Base-by-base conservation (phyloP, 2,329 filamentous ascomycete species). In the Chrysoporthe cubensis region DNA sequence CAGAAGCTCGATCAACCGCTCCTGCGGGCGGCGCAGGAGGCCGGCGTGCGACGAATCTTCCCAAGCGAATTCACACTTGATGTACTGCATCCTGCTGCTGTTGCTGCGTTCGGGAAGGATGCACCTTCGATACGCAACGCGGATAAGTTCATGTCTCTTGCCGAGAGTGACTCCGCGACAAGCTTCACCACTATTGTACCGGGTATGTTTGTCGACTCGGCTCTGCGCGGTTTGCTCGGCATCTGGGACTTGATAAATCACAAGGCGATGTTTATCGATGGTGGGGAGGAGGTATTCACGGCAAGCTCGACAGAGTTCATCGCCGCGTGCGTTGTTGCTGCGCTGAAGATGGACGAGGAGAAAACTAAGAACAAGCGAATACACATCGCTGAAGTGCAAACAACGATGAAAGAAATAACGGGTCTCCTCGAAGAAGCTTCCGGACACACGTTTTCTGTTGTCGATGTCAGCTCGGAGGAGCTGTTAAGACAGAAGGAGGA, bases 41-140 rank as follows among this genome's bases (percentile, higher is more conserved):
- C 59, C 26, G 43, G 59, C 32, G 59, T 62, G 4, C 59, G 59
- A 14, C 26, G 59, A 6, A 48, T 62, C 3, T 62, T 62, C 44
- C 59, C 59, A 14, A 62, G 59, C 59, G 59, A 62, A n/a, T 62
- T n/a, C 16, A 62, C 59, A 37, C 59, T 62, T 5, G 59, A 62
- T 21, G 21, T 62, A 4, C 7, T 62, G 32, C 59, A 50, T 21
- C 59, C 59, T 40, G 1, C 2, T 21, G 44, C 59, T 5, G 59
- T 62, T 1, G 59, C 44, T 9, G 59, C 32, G 0, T 50, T 62
- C 40, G 59, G 59, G 5, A 26, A 48, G 26, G 59, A 62, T 13
- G 32, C 26, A 2, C 43, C 59, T 14, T n/a, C 44, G 32, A 18
- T 62, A n/a, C 44, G 16, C 13, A 62, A 46, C 44, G 59, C 59